A percentile compares a stretch with the other conserved stretches of the same genome.
phyloP scores from a whole-genome alignment of 1,284 basidiomycete genomes.

The Coniferiporia weirii region DNA sequence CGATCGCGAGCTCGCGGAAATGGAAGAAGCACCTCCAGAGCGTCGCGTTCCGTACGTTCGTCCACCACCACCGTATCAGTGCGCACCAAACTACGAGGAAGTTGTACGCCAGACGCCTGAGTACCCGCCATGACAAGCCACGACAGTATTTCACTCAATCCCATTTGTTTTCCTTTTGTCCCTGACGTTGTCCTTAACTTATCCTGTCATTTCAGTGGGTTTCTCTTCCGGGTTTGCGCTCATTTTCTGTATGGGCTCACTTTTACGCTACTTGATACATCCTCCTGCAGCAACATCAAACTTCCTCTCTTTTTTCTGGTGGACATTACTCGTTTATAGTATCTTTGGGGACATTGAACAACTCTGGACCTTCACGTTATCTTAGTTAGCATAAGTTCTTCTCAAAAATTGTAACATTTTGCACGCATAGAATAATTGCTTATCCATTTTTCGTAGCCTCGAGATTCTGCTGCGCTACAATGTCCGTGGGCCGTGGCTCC shows the following conservation, averaged over 20 bases:
- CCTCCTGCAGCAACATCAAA: not conserved
- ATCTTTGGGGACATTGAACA: too few relatives aligned
- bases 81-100: slow-evolving; percentile 14
- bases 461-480: too few relatives aligned
- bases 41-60: not conserved
- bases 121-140: not conserved
- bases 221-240: not conserved
- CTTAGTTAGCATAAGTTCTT: not conserved
- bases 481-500: too few relatives aligned
- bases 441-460: too few relatives aligned
- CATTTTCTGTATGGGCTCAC: not conserved
- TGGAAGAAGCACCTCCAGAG: slow-evolving; percentile 23
- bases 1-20: slow-evolving; percentile 47
- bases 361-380: not conserved
- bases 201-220: not conserved
- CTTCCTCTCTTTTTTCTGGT: not conserved
- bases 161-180: too few relatives aligned
- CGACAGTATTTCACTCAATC: too few relatives aligned
- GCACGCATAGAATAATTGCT: not conserved
- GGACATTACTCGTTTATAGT: not conserved
- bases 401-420: not conserved
- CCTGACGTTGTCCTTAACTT: not conserved
- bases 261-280: not conserved
- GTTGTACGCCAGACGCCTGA: not conserved
- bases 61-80: slow-evolving; percentile 14